These are phyloP conservation scores for Monosporascus sp. DNA, from an alignment of 2,329 filamentous ascomycete species.

Conservation along the genomic window DNA sequence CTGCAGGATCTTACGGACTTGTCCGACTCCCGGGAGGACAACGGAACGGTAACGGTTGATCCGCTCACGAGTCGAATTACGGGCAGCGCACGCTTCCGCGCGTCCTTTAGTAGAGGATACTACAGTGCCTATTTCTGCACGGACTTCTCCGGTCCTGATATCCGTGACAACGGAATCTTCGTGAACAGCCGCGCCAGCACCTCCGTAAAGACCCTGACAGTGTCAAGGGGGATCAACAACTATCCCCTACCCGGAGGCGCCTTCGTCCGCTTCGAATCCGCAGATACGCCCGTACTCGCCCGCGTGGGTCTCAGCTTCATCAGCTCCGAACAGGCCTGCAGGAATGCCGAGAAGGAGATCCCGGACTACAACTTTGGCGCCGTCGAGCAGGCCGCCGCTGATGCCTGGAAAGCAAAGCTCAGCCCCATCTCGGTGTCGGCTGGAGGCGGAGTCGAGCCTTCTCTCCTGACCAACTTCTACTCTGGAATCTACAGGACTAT, in stretches of 20 bases:
- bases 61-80: slow-evolving; percentile 53
- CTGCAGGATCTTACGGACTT: slow-evolving; percentile 63
- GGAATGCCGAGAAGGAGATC: slow-evolving; percentile 65
- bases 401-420: slow-evolving; percentile 59
- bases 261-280: slow-evolving; percentile 56
- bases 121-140: slow-evolving; percentile 63
- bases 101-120: slow-evolving; percentile 60
- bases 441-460: slow-evolving; percentile 44
- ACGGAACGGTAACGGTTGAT: slow-evolving; percentile 53
- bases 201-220: slow-evolving; percentile 41
- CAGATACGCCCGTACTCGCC: slow-evolving; percentile 49
- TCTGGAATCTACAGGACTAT: slow-evolving; percentile 68
- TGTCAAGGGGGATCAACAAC: slow-evolving; percentile 46
- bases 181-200: slow-evolving; percentile 50
- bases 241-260: slow-evolving; percentile 57
- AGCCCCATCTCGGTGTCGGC: slow-evolving; percentile 51
- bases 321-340: slow-evolving; percentile 60
- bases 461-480: slow-evolving; percentile 61
- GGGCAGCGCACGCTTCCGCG: slow-evolving; percentile 56
- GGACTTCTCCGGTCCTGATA: slow-evolving; percentile 55
- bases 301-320: slow-evolving; percentile 69
- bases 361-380: slow-evolving; percentile 59
- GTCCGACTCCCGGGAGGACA: slow-evolving; percentile 53
- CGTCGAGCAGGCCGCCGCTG: slow-evolving; percentile 46
- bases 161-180: slow-evolving; percentile 60